Evolutionary conservation across 768 basidiomycete genomes (phyloP).

Genomic region (Russula ochroleuca): DNA sequence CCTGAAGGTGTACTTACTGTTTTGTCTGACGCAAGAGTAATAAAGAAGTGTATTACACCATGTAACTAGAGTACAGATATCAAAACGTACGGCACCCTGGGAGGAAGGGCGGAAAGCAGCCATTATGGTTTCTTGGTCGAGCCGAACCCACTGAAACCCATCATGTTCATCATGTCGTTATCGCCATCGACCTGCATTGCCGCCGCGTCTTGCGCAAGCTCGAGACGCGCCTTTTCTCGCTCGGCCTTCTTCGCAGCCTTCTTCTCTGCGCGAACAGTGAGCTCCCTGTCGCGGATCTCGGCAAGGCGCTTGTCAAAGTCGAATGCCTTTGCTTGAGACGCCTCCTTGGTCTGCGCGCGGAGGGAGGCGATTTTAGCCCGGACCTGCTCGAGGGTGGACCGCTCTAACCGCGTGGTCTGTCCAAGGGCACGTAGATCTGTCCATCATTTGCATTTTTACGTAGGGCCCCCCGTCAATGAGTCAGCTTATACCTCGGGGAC

Average conservation of each 20-base stretch:
- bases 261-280: slow-evolving; percentile 60
- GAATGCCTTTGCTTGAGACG: slow-evolving; percentile 80
- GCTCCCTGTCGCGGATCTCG: slow-evolving; percentile 74
- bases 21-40: slow-evolving; percentile 5
- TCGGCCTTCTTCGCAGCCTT: slow-evolving; percentile 77
- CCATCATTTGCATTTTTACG: background rate
- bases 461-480: background rate
- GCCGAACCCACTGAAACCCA: slow-evolving; percentile 93
- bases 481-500: background rate
- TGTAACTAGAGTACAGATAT: slow-evolving; percentile 32
- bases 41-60: slow-evolving; percentile 33
- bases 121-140: slow-evolving; percentile 65
- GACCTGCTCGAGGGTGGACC: slow-evolving; percentile 91
- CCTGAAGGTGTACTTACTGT: slow-evolving; percentile 34
- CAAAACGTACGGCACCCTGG: background rate
- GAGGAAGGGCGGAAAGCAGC: background rate
- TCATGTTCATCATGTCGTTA: slow-evolving; percentile 69
- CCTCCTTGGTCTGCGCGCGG: slow-evolving; percentile 81
- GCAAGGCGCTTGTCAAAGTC: slow-evolving; percentile 90
- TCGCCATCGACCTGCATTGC: slow-evolving; percentile 45
- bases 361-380: slow-evolving; percentile 83
- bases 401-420: slow-evolving; percentile 88
- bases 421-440: slow-evolving; percentile 89
- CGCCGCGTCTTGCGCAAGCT: slow-evolving; percentile 50
- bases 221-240: slow-evolving; percentile 65